Percentiles rank a stretch among this genome's conserved stretches.
Evolutionary conservation across 1,284 basidiomycete genomes (phyloP).

Genomic region (Thecaphora thlaspeos): DNA sequence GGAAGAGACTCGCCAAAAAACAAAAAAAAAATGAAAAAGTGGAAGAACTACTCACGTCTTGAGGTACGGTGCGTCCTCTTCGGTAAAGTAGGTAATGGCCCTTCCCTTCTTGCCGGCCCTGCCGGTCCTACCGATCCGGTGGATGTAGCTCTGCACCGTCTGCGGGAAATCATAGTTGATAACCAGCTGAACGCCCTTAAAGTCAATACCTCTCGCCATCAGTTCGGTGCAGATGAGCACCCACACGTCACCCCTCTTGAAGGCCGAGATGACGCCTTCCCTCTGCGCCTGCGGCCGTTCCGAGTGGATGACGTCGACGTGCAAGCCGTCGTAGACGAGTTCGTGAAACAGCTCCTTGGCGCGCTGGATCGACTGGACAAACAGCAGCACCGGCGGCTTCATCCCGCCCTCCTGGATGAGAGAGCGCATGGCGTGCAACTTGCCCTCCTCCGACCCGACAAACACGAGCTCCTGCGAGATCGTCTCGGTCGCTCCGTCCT

Average conservation of each 20-base stretch:
- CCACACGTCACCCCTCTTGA: slow-evolving; percentile 67
- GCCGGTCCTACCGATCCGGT: slow-evolving; percentile 93
- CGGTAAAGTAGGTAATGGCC: slow-evolving; percentile 92
- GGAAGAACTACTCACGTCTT: slow-evolving; percentile 69
- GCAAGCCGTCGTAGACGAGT: slow-evolving; percentile 76
- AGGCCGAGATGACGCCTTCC: slow-evolving; percentile 69
- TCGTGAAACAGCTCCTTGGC: slow-evolving; percentile 87
- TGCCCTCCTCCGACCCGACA: slow-evolving; percentile 87
- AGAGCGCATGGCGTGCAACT: slow-evolving; percentile 74
- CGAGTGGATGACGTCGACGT: slow-evolving; percentile 88
- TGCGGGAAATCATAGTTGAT: slow-evolving; percentile 72
- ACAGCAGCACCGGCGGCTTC: slow-evolving; percentile 87
- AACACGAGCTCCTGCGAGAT: slow-evolving; percentile 85
- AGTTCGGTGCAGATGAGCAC: slow-evolving; percentile 56
- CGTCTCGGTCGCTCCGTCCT: slow-evolving; percentile 74
- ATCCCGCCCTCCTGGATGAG: slow-evolving; percentile 76
- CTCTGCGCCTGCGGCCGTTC: slow-evolving; percentile 82
- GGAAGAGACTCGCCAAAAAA: too few relatives aligned
- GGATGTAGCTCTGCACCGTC: slow-evolving; percentile 83
- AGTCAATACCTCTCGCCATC: slow-evolving; percentile 90
- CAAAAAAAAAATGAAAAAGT: too few relatives aligned
- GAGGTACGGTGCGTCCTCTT: slow-evolving; percentile 85
- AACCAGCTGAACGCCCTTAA: slow-evolving; percentile 85
- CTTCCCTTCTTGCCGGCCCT: slow-evolving; percentile 86
- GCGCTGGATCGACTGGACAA: slow-evolving; percentile 87